These are phyloP conservation scores for Puccinia horiana DNA, from an alignment of 1,284 basidiomycete genomes.

Conservation along the genomic window DNA sequence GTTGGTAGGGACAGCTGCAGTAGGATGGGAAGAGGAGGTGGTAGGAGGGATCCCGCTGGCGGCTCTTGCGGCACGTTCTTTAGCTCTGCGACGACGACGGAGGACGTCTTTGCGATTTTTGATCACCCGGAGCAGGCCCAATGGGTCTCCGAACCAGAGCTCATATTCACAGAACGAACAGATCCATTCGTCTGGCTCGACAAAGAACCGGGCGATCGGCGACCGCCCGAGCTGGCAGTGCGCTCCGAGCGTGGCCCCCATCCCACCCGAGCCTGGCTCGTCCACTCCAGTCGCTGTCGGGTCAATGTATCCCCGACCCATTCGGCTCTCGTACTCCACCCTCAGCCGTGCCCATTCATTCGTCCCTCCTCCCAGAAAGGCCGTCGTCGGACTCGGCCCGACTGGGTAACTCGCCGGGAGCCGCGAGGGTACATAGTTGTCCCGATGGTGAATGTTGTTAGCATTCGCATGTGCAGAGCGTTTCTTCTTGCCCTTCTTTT, in stretches of 20 bases:
- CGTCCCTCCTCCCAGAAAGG: not conserved
- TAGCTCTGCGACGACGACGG: slow-evolving; percentile 55
- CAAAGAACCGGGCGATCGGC: slow-evolving; percentile 51
- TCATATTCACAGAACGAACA: slow-evolving; percentile 60
- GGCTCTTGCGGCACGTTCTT: slow-evolving; percentile 50
- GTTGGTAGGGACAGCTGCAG: not conserved
- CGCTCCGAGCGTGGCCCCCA: no score
- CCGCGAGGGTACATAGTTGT: slow-evolving; percentile 57
- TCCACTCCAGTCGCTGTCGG: not conserved
- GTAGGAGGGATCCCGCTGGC: slow-evolving; percentile 3
- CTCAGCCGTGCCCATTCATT: slow-evolving; percentile 20
- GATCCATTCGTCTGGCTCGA: slow-evolving; percentile 56
- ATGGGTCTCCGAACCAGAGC: slow-evolving; percentile 58
- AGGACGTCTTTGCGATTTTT: slow-evolving; percentile 57
- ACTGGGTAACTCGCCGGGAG: slow-evolving; percentile 50
- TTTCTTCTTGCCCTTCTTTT: slow-evolving; percentile 56
- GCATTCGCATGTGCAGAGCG: slow-evolving; percentile 57
- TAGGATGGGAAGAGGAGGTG: not conserved
- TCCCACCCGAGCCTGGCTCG: not conserved
- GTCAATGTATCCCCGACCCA: not conserved
- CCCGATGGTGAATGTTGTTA: slow-evolving; percentile 58
- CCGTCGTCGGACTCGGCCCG: not conserved
- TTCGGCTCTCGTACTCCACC: not conserved
- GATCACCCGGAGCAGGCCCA: slow-evolving; percentile 54
- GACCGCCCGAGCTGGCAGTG: slow-evolving; percentile 50